A percentile compares a stretch with the other conserved stretches of the same genome.
phyloP scores from a whole-genome alignment of 1,284 basidiomycete genomes.

The Irpex lacteus region DNA sequence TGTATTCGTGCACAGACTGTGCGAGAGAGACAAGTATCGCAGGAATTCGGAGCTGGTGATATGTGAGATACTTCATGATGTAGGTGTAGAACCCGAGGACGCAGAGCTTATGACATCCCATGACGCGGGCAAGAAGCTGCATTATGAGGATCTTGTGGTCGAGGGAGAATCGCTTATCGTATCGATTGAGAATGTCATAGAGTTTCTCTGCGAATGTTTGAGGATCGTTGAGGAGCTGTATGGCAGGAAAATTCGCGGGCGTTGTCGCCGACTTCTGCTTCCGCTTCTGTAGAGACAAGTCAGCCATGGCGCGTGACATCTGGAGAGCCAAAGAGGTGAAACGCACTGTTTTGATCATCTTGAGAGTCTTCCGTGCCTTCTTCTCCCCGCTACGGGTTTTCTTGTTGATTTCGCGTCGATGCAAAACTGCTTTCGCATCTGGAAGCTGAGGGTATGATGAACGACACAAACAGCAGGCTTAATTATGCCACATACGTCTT shows the following conservation, averaged over 20 bases:
- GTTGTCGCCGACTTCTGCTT: slow-evolving; percentile 42
- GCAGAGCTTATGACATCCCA: slow-evolving; percentile 91
- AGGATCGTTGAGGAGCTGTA: slow-evolving; percentile 93
- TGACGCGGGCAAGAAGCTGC: slow-evolving; percentile 96
- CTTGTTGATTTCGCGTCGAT: slow-evolving; percentile 86
- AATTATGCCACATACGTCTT: slow-evolving; percentile 38
- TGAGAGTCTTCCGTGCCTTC: slow-evolving; percentile 73
- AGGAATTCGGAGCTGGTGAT: slow-evolving; percentile 93
- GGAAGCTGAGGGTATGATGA: slow-evolving; percentile 42
- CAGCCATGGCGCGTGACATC: background rate
- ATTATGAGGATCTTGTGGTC: slow-evolving; percentile 98
- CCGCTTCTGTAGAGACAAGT: slow-evolving; percentile 51
- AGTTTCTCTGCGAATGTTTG: slow-evolving; percentile 96
- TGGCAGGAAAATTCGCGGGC: slow-evolving; percentile 84
- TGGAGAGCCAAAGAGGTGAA: background rate
- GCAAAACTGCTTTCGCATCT: slow-evolving; percentile 74
- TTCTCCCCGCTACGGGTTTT: slow-evolving; percentile 80
- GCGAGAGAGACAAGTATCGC: slow-evolving; percentile 94
- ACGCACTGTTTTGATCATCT: slow-evolving; percentile 50
- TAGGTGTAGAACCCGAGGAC: slow-evolving; percentile 98
- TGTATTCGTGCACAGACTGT: slow-evolving; percentile 94
- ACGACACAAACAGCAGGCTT: slow-evolving; percentile 35
- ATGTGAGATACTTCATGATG: slow-evolving; percentile 90
- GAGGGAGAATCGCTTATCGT: slow-evolving; percentile 92
- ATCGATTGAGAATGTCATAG: slow-evolving; percentile 81